Evolutionary conservation across 495 filamentous ascomycete species (phyloP), one percentile per base, ranked within the genome.

Genomic region (Talaromyces proteolyticus): DNA sequence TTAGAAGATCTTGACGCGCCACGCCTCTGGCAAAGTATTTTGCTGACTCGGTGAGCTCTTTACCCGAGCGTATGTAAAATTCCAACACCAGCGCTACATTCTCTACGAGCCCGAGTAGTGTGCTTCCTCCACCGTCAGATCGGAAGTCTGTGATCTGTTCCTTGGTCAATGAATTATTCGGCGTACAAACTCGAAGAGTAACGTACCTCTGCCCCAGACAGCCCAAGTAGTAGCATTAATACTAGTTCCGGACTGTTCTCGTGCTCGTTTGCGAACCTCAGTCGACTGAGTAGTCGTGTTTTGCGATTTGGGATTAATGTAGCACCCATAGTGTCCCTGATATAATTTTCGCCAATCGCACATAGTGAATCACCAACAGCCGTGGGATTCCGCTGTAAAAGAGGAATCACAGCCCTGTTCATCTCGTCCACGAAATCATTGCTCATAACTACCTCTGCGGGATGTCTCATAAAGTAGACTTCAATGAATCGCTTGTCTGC

Each of bases 1-100:
- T 17, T 7, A 50, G 11, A 4, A 50, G 44, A 29, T 50, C 48
- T 22, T 50, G 48, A 4, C 48, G 48, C 4, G 48, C 48, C 16
- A 50, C 25, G 14, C 25, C 48, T 8, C 48, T 41, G 14, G 37
- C 19, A 34, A 50, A 50, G 38, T 50, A 50, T 16, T 37, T 26
- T 4, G 48, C 48, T 5, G 22, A n/a, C 17, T 20, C 29, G 24
- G 24, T 45, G 38, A 50, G 4, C 12, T 19, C n/a, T 6, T 17
- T 41, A 6, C 48, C 48, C 8, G 41, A 11, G 3, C 21, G 17
- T 5, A 47, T 16, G 34, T 50, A 21, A 11, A 18, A 36, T 26
- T 21, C 14, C 10, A 48, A 14, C 10, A 48, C 23, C 10, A 16
- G 20, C 5, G 25, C 20, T 4, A n/a, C 22, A 37, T 36, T 22